Percentiles rank a stretch among this genome's conserved stretches.
Evolutionary conservation across 352 stramenopile species (phyloP).

Genomic region (Globisporangium abappressorium): DNA sequence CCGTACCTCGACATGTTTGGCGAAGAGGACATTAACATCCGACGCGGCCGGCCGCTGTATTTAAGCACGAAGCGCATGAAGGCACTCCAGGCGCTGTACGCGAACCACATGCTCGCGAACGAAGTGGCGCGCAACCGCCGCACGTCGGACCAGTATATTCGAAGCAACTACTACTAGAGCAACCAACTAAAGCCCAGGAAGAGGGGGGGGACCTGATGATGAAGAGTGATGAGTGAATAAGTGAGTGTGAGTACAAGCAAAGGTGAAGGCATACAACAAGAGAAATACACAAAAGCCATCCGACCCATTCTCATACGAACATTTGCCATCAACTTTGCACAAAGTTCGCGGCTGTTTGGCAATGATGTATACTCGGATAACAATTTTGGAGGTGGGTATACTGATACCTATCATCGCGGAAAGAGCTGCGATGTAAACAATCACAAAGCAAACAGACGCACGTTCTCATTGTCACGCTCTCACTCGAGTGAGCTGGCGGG

Average conservation of each 20-base stretch:
- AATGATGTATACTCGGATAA: background rate
- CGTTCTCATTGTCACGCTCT: too few species aligned
- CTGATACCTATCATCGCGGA: background rate
- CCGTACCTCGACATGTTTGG: constrained; percentile 88
- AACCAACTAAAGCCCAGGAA: constrained; percentile 11
- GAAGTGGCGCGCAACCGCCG: constrained; percentile 79
- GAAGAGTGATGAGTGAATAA: background rate
- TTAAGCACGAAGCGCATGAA: constrained; percentile 74
- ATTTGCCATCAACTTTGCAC: background rate
- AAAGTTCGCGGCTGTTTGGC: background rate
- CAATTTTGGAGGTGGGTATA: background rate
- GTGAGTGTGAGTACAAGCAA: background rate
- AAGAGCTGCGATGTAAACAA: too few species aligned
- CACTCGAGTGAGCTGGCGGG: too few species aligned
- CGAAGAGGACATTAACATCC: constrained; percentile 84
- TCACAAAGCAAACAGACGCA: too few species aligned
- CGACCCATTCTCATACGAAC: background rate
- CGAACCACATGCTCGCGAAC: constrained; percentile 77
- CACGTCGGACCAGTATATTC: constrained; percentile 86
- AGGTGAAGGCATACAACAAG: too few species aligned
- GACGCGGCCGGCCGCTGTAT: constrained; percentile 70
- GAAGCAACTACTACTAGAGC: constrained; percentile 80
- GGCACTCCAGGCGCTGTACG: constrained; percentile 64
- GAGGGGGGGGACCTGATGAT: background rate
- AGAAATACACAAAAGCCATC: too few species aligned